phyloP scores from a whole-genome alignment of 2,329 filamentous ascomycete genomes.

The Alternaria triticina region DNA sequence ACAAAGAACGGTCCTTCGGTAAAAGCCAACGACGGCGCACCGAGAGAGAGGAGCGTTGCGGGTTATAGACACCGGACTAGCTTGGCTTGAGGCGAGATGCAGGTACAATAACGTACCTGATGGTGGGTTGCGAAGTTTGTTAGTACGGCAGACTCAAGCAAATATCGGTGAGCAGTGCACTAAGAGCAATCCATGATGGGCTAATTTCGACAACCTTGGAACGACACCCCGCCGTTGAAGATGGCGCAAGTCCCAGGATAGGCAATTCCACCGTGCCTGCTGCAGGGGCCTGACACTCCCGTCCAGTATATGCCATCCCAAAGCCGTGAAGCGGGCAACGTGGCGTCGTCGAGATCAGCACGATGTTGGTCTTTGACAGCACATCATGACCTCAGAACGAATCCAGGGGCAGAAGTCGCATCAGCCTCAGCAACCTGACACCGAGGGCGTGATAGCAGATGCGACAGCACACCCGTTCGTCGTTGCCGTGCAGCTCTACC shows the following conservation, averaged over 20 bases:
- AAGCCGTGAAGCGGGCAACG: constrained; percentile 18
- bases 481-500: constrained; percentile 3
- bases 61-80: constrained; percentile 31
- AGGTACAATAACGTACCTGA: constrained; percentile 32
- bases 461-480: constrained; percentile 13
- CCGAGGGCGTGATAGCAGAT: constrained; percentile 12
- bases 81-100: constrained; percentile 33
- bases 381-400: constrained; percentile 14
- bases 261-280: constrained; percentile 35
- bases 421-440: constrained; percentile 14
- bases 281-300: constrained; percentile 30
- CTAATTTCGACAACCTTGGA: constrained; percentile 37
- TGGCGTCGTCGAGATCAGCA: constrained; percentile 34
- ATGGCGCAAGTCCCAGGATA: constrained; percentile 30
- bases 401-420: constrained; percentile 15
- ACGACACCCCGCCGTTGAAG: constrained; percentile 30
- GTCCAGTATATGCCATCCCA: constrained; percentile 19
- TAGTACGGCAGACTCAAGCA: constrained; percentile 29
- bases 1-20: constrained; percentile 33
- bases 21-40: constrained; percentile 31
- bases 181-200: constrained; percentile 27
- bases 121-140: constrained; percentile 32
- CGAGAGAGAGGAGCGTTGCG: constrained; percentile 32
- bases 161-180: constrained; percentile 41
- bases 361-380: constrained; percentile 20